A percentile compares a stretch with the other conserved stretches of the same genome.
Conservation (phyloP, 768 basidiomycete genomes). For the Guyanaporus albipodus region DNA sequence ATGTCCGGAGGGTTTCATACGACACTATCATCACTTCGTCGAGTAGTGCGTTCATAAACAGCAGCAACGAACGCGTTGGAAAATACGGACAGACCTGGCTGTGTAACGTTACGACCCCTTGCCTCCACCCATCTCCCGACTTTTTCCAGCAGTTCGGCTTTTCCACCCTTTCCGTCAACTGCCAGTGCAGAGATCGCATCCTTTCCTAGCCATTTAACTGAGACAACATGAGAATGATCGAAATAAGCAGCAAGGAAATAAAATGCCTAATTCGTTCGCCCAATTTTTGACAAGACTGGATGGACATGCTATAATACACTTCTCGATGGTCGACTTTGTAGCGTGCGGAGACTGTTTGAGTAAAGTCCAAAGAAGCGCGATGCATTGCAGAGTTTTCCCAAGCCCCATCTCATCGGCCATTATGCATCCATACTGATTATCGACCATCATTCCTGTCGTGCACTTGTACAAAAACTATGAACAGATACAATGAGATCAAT, state of each 20-base stretch:
- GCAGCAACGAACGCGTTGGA: not conserved
- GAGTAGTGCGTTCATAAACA: not conserved
- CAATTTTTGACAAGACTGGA: slow-evolving; percentile 97
- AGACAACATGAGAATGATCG: not conserved
- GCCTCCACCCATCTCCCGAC: slow-evolving; percentile 90
- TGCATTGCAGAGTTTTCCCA: slow-evolving; percentile 95
- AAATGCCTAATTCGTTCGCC: slow-evolving; percentile 90
- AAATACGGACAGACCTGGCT: slow-evolving; percentile 60
- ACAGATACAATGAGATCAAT: slow-evolving; percentile 1
- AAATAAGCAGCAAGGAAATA: not conserved
- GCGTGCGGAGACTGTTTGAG: slow-evolving; percentile 92
- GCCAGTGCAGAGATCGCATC: slow-evolving; percentile 79
- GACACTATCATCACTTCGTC: slow-evolving; percentile 93
- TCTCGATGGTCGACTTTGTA: slow-evolving; percentile 86
- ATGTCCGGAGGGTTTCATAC: slow-evolving; percentile 88
- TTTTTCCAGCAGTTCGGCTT: slow-evolving; percentile 70
- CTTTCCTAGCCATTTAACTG: slow-evolving; percentile 95
- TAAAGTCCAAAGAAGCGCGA: slow-evolving; percentile 91
- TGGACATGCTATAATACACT: slow-evolving; percentile 96
- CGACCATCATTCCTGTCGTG: slow-evolving; percentile 88
- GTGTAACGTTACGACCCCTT: slow-evolving; percentile 82
- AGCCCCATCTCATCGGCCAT: slow-evolving; percentile 99
- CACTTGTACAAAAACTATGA: slow-evolving; percentile 90
- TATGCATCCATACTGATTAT: slow-evolving; percentile 92
- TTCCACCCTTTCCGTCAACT: slow-evolving; percentile 89